Conservation (phyloP, 2,329 filamentous ascomycete genomes). For the Trichoderma guizhouense region DNA sequence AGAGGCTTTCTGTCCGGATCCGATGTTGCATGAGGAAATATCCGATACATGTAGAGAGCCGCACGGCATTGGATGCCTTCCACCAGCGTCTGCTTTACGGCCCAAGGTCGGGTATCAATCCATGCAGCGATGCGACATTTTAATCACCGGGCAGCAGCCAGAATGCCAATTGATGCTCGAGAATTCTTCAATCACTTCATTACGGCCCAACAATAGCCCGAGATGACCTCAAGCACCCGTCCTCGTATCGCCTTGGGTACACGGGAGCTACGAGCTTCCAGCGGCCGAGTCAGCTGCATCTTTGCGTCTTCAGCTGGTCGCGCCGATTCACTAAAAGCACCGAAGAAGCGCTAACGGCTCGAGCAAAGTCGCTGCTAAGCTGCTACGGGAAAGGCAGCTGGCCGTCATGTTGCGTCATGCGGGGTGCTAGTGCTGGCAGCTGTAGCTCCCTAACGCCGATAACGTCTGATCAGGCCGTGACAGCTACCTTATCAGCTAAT, state of each 20-base stretch:
- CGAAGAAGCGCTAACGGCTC: constrained; percentile 5
- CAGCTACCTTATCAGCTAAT: constrained; percentile 9
- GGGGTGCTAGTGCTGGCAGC: constrained; percentile 8
- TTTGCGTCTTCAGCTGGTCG: background rate
- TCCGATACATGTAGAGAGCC: background rate
- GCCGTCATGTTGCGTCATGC: constrained; percentile 16
- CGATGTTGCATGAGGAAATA: background rate
- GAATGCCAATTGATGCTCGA: background rate
- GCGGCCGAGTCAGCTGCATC: background rate
- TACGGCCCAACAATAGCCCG: background rate
- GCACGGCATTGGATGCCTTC: background rate
- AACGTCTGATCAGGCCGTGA: background rate
- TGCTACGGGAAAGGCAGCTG: constrained; percentile 2
- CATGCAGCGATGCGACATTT: background rate
- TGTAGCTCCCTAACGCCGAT: constrained; percentile 17
- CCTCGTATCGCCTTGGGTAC: background rate
- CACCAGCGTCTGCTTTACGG: background rate
- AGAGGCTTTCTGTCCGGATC: background rate
- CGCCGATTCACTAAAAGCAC: background rate
- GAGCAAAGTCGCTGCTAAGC: background rate
- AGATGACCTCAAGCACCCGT: background rate
- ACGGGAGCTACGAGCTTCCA: background rate
- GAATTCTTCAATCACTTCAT: background rate
- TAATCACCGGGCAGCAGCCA: constrained; percentile 8
- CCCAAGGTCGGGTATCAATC: background rate